Evolutionary conservation across 2,329 filamentous ascomycete species (phyloP), one percentile per base, ranked within the genome.

Genomic region (Torrubiellomyces zombiae): DNA sequence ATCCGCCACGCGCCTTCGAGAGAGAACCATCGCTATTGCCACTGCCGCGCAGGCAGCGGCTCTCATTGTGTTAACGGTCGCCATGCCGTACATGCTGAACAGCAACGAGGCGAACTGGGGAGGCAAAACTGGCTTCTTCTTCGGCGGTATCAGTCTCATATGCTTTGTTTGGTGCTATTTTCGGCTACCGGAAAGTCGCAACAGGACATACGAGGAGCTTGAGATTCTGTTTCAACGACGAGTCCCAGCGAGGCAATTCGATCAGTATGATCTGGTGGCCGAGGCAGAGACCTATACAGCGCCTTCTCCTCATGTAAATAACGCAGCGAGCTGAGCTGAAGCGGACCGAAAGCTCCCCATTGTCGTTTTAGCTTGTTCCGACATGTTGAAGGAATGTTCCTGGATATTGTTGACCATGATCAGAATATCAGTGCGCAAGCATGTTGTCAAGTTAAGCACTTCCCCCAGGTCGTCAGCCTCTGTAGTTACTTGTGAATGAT

Each of bases 11-110:
- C 40, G 47, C 4, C 34, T 51, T 4, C 42, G 47, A 0, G 38
- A 42, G 1, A 43, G 42, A 11, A 50, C 47, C 0, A 40, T 47
- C 4, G 44, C 44, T 3, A 35, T 47, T 16, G 39, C 38, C 10
- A 41, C 44, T 1, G 43, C 46, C 1, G 33, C 36, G 3, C 40
- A 32, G 14, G 37, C 28, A 9, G 38, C 32, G 11, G 41, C 29
- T n/a, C 38, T 25, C 10, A 33, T 48, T 8, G 26, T 41, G 4
- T 41, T 39, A 25, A 39, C 32, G 3, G 28, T 44, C 3, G 30
- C 45, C 4, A 41, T 36, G 9, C 46, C 45, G 0, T 48, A 44
- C 25, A 49, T 48, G 41, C 31, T 49, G 6, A 47, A 48, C 13
- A 32, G 30, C 2, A 36, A 43, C 11, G 32, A 44, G 24, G 45